phyloP scores from a whole-genome alignment of 1,139 yeast species.

The Arxiozyma telluris region DNA sequence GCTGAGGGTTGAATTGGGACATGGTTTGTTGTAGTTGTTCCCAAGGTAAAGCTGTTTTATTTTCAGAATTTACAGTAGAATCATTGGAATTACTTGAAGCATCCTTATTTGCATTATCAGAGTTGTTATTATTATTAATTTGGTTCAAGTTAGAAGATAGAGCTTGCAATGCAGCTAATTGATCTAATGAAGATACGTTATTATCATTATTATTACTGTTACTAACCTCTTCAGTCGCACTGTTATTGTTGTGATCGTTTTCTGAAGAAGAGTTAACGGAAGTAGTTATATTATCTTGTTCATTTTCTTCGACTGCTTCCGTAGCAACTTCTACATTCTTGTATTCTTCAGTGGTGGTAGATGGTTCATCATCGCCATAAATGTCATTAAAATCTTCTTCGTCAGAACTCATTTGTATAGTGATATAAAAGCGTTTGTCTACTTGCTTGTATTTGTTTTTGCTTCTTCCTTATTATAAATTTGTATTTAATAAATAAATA shows the following conservation, averaged over 20 bases:
- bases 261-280: not conserved
- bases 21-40: conserved; percentile 30
- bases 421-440: not conserved
- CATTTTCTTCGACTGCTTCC: conserved; percentile 6
- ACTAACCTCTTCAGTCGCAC: conserved; percentile 6
- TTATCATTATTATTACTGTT: conserved; percentile 9
- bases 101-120: conserved; percentile 9
- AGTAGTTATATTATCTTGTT: not conserved
- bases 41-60: conserved; percentile 24
- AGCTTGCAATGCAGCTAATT: conserved; percentile 30
- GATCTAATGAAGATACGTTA: conserved; percentile 25
- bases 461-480: not conserved
- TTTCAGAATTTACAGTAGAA: conserved; percentile 5
- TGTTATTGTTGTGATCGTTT: not conserved
- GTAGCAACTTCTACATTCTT: conserved; percentile 10
- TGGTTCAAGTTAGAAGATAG: conserved; percentile 27
- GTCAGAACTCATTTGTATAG: conserved; percentile 40
- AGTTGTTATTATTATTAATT: conserved; percentile 13
- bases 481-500: not conserved
- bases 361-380: conserved; percentile 37
- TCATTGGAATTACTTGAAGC: conserved; percentile 8
- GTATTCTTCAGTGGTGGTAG: conserved; percentile 7
- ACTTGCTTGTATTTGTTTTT: not conserved
- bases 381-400: conserved; percentile 86
- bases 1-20: conserved; percentile 28